These are phyloP conservation scores for Mycoemilia scoparia DNA, from an alignment of 192 early-diverging fungal species.

Conservation along the genomic window DNA sequence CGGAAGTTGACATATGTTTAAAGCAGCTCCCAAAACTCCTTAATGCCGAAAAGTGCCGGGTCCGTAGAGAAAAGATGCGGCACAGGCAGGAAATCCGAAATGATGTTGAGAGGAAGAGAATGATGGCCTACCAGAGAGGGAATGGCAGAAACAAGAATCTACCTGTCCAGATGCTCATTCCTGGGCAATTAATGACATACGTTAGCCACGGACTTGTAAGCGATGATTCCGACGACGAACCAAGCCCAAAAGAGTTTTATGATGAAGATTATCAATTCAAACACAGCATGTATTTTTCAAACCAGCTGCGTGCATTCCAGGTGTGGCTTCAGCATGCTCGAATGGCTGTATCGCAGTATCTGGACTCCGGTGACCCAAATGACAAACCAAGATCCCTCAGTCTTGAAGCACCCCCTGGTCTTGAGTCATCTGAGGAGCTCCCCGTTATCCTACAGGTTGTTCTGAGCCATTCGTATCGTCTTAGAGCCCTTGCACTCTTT, in stretches of 20 bases:
- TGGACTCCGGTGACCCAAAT: slow-evolving; percentile 14
- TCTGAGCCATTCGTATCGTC: slow-evolving; percentile 81
- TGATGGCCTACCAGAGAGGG: slow-evolving; percentile 22
- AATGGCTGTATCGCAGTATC: slow-evolving; percentile 54
- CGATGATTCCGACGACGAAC: neutral
- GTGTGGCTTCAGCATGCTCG: slow-evolving; percentile 71
- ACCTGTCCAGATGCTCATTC: too few species aligned
- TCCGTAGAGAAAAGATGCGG: slow-evolving; percentile 11
- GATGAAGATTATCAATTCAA: too few species aligned
- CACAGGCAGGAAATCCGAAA: neutral
- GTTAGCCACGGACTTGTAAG: too few species aligned
- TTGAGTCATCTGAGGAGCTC: slow-evolving; percentile 67
- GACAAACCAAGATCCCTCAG: slow-evolving; percentile 24
- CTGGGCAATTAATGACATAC: too few species aligned
- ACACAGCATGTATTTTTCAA: slow-evolving; percentile 82
- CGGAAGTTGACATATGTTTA: slow-evolving; percentile 85
- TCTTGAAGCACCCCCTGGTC: slow-evolving; percentile 18
- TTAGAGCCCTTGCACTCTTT: slow-evolving; percentile 78
- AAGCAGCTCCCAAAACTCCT: slow-evolving; percentile 74
- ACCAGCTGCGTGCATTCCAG: slow-evolving; percentile 94
- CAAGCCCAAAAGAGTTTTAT: too few species aligned
- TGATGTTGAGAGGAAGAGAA: slow-evolving; percentile 15
- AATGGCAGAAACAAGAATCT: neutral
- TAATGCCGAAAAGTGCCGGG: slow-evolving; percentile 8
- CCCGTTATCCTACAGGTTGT: slow-evolving; percentile 94